Base-by-base conservation (phyloP, 2,329 filamentous ascomycete species). In the Aspergillus nomiae region DNA sequence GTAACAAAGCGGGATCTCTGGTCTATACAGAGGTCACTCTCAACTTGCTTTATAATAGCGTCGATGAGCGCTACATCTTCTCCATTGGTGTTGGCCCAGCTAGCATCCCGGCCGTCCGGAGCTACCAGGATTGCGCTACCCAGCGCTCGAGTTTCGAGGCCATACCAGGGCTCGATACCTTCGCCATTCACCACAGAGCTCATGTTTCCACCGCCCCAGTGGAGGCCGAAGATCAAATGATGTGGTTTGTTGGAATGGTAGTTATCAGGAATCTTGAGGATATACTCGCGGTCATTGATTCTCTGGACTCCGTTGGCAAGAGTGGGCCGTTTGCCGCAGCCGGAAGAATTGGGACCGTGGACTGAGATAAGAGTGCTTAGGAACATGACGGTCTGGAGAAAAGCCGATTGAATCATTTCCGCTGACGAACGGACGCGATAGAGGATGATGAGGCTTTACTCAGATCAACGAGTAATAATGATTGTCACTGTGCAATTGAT, bases 41-140 rank as follows among this genome's bases (percentile, higher is more conserved):
- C 75, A 30, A 81, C 69, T 10, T 71, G 72, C 34, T 73, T 69
- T 41, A 81, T 66, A 57, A 83, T 77, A 5, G 70, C 65, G 43
- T 81, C 75, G 46, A 50, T 50, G 24, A 50, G 21, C 11, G 46
- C n/a, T 26, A 50, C 67, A 58, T 83, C 81, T 54, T 81, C 74
- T 14, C 80, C 80, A 57, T 73, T 74, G 2, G 64, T 65, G 71
- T 83, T 83, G 41, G 68, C 79, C 80, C 80, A 83, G 26, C 81
- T 81, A 24, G 70, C 68, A 63, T 77, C 76, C 34, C 80, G 66
- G 11, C 80, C 81, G 51, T 82, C 71, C 26, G 81, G 81, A 0
- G 78, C 76, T 19, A 83, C 74, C 63, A 81, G 80, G 65, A 83
- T 80, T 60, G 80, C 76, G 11, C 67, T 73, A n/a, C 77, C 75